Base-by-base conservation (phyloP, 106 monocot species). In the Iris macrosiphon region DNA sequence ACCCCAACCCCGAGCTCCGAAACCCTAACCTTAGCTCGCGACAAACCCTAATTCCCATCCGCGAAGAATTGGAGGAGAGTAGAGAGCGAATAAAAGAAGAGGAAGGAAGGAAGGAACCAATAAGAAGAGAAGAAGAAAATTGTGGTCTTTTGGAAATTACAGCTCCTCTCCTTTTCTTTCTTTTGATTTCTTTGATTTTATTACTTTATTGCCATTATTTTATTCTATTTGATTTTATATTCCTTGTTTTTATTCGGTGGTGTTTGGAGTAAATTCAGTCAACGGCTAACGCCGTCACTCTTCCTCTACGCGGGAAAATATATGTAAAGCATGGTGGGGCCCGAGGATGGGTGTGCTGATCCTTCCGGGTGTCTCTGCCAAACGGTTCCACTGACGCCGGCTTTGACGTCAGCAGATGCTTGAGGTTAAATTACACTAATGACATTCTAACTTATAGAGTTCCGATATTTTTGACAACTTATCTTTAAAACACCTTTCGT, bases 281-380 rank as follows among this genome's bases (percentile, higher is more conserved):
- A 42, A 43, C 42, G 41, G 30, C 25, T 42, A 43, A 46, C 60
- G 44, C 43, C 60, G 60, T 60, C 29, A 60, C 45, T 20, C 60
- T 4, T 32, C 45, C 32, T 44, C 32, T 60, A 60, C 26, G 28
- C 23, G 39, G 23, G 37, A 38, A 56, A 7, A 5, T 7, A 1
- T 7, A 8, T 7, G 15, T 12, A 22, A 8, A 15, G 4, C n/a
- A 27, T 13, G 28, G 2, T 7, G 11, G 37, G 11, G 13, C 37
- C 11, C 0, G 2, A 49, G 48, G 7, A 26, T 12, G 12, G 12
- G 24, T 25, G 24, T 5, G 3, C 28, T 14, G 49, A 27, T 24
- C 25, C 49, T 24, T 14, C 26, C 12, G 27, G 27, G 3, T 12
- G 1, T 28, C 27, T 49, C 49, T 27, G n/a, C n/a, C n/a, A n/a